Conservation (phyloP, 1,139 yeast genomes). For the Saccharomycopsis phalli region DNA sequence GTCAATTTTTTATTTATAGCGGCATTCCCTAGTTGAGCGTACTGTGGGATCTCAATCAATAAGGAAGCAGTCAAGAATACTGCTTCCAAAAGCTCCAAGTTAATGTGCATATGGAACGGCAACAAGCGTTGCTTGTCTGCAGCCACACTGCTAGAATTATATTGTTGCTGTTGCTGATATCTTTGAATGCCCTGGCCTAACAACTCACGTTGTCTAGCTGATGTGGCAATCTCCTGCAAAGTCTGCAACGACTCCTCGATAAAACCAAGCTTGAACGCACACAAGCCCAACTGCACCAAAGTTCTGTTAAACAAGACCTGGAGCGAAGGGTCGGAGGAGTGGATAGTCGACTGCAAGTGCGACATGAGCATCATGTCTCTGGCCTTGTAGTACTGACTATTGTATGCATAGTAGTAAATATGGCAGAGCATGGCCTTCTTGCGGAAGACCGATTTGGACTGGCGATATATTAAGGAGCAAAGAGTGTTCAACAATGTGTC, state of each 20-base stretch:
- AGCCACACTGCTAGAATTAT: constrained; percentile 34
- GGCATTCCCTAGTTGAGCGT: constrained; percentile 51
- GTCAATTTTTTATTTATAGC: constrained; percentile 52
- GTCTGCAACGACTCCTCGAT: constrained; percentile 83
- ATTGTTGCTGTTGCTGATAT: constrained; percentile 35
- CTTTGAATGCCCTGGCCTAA: constrained; percentile 88
- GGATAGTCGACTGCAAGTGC: constrained; percentile 74
- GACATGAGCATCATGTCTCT: constrained; percentile 82
- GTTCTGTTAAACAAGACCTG: constrained; percentile 95
- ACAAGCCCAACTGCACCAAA: constrained; percentile 87
- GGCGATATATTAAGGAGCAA: constrained; percentile 56
- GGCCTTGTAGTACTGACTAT: constrained; percentile 74
- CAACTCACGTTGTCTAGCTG: constrained; percentile 82
- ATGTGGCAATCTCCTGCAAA: constrained; percentile 80
- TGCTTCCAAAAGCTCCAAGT: constrained; percentile 88
- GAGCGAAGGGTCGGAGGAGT: constrained; percentile 72
- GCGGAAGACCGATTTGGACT: constrained; percentile 59
- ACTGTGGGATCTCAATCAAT: constrained; percentile 84
- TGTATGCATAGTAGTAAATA: constrained; percentile 86
- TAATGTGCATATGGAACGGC: constrained; percentile 98
- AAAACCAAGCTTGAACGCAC: constrained; percentile 89
- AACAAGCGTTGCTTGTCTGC: constrained; percentile 76
- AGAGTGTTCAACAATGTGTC: constrained; percentile 55
- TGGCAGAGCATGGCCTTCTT: constrained; percentile 80
- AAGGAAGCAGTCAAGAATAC: constrained; percentile 87